Percentiles rank a stretch among this genome's conserved stretches.
Evolutionary conservation across 2,329 filamentous ascomycete genomes (phyloP).

Genomic region (Stenocarpella maydis): DNA sequence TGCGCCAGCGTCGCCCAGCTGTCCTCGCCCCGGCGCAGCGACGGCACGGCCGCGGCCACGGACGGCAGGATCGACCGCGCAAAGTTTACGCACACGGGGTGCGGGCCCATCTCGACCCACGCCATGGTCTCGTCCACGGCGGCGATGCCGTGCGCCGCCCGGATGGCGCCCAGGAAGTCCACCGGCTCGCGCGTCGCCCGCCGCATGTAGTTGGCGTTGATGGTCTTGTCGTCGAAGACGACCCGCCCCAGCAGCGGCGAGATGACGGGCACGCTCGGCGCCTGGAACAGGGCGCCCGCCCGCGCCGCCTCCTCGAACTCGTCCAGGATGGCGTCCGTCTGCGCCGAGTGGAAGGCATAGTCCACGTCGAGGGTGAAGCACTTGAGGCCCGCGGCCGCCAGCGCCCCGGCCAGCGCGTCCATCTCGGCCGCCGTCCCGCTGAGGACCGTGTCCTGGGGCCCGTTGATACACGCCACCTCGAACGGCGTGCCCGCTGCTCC

Average conservation of each 20-base stretch:
- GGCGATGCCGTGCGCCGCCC: neutral
- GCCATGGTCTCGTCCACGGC: neutral
- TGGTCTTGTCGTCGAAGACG: neutral
- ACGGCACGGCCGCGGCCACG: neutral
- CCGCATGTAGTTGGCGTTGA: neutral
- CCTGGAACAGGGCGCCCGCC: conserved; percentile 37
- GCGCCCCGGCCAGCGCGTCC: conserved; percentile 38
- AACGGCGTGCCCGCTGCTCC: conserved; percentile 37
- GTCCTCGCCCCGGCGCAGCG: neutral
- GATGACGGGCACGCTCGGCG: neutral
- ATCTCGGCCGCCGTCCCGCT: conserved; percentile 60
- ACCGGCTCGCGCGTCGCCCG: conserved; percentile 62
- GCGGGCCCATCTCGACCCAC: conserved; percentile 75
- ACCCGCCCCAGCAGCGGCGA: conserved; percentile 1
- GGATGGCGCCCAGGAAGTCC: conserved; percentile 64
- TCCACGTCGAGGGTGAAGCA: conserved; percentile 46
- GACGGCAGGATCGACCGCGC: conserved; percentile 61
- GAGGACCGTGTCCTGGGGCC: conserved; percentile 69
- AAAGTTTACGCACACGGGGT: conserved; percentile 70
- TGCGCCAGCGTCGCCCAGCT: neutral
- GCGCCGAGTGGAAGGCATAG: conserved; percentile 49
- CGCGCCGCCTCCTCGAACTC: conserved; percentile 52
- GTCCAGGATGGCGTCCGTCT: conserved; percentile 52
- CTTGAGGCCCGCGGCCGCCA: conserved; percentile 41
- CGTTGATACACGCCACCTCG: conserved; percentile 69